Evolutionary conservation across 179 eudicot genomes (phyloP).

Genomic region (Spergularia azorica): DNA sequence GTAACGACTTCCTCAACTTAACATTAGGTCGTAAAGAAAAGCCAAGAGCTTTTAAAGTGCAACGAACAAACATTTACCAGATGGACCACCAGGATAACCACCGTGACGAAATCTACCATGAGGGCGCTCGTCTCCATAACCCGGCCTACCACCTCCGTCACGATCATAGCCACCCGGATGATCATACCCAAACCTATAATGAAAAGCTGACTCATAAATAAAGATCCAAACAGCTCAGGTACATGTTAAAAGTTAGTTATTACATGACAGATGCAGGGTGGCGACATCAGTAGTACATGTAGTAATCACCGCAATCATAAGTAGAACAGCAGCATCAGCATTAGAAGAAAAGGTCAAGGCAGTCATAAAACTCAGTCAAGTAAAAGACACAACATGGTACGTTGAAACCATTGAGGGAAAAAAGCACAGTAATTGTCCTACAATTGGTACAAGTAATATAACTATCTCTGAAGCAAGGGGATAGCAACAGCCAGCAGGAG

Average conservation of each 20-base stretch:
- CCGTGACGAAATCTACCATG: conserved; percentile 90
- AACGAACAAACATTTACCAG: conserved; percentile 39
- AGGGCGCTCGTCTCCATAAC: conserved; percentile 81
- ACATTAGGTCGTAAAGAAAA: background rate
- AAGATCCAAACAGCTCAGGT: background rate
- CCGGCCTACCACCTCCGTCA: conserved; percentile 75
- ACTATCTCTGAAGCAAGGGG: too few relatives aligned
- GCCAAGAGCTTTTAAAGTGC: background rate
- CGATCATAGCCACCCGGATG: conserved; percentile 76
- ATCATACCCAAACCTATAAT: conserved; percentile 85
- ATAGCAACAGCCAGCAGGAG: too few relatives aligned
- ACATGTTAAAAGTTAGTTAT: background rate
- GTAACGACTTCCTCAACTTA: too few relatives aligned
- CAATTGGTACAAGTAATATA: too few relatives aligned
- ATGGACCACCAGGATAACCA: conserved; percentile 72
- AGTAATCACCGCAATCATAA: background rate
- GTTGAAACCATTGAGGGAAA: background rate
- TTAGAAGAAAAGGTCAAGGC: background rate
- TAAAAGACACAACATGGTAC: background rate
- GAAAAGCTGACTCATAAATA: background rate
- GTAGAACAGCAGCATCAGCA: background rate
- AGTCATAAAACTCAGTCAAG: background rate
- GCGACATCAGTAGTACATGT: background rate
- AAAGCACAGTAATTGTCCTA: background rate
- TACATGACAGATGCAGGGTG: background rate